Conservation (phyloP, 441 rosid species). For the Heliophila coronopifolia region DNA sequence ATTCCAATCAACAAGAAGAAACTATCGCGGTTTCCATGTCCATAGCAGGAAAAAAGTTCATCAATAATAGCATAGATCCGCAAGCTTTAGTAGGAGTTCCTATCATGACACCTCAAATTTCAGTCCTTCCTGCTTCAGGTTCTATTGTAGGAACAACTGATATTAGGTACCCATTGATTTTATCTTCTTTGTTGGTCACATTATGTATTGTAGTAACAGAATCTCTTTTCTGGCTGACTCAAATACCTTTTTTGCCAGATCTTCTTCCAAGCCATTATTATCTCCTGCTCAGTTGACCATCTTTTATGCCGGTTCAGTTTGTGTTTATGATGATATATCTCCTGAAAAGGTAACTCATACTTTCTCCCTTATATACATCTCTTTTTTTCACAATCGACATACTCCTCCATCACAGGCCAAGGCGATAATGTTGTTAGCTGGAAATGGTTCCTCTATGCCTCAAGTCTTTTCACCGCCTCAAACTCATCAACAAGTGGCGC, state of each 20-base stretch:
- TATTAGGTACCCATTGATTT: slow-evolving; percentile 41
- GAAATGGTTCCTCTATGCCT: slow-evolving; percentile 39
- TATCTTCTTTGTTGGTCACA: not conserved
- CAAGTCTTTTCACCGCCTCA: slow-evolving; percentile 29
- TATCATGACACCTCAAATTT: slow-evolving; percentile 43
- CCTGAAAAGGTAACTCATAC: slow-evolving; percentile 44
- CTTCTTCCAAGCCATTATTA: no score
- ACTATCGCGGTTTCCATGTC: slow-evolving; percentile 36
- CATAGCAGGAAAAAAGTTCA: slow-evolving; percentile 27
- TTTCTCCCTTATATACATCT: not conserved
- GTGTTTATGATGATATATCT: slow-evolving; percentile 52
- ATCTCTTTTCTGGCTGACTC: no score
- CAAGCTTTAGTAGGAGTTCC: slow-evolving; percentile 49
- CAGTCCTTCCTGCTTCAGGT: slow-evolving; percentile 42
- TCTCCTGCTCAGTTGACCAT: slow-evolving; percentile 53
- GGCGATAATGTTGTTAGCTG: slow-evolving; percentile 60
- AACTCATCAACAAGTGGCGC: slow-evolving; percentile 27
- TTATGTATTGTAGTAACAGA: not conserved
- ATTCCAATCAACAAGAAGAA: slow-evolving; percentile 42
- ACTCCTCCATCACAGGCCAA: slow-evolving; percentile 38
- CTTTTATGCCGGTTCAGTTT: slow-evolving; percentile 54
- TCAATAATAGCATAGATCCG: slow-evolving; percentile 26
- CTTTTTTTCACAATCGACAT: not conserved
- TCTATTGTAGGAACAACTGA: slow-evolving; percentile 61
- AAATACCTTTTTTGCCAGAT: no score